Conservation (phyloP, 2,329 filamentous ascomycete species). For the Remersonia thermophila region DNA sequence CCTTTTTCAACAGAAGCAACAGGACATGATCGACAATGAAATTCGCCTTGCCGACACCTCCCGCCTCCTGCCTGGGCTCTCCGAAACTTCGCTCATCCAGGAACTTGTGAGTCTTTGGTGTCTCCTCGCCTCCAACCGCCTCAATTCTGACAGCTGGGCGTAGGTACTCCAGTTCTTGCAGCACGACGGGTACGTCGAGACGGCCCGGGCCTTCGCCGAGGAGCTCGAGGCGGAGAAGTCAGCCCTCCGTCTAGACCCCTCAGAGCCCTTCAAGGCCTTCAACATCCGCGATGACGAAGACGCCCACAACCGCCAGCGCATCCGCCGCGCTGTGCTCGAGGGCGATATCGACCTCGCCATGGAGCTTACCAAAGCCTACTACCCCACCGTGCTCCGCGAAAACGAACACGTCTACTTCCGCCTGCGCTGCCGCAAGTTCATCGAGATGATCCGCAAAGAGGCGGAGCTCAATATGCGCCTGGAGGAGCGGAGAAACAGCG, state of each 20-base stretch:
- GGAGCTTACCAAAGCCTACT: constrained; percentile 66
- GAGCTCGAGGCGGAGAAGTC: constrained; percentile 66
- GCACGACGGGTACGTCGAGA: constrained; percentile 92
- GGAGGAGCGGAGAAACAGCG: constrained; percentile 25
- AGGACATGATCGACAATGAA: constrained; percentile 17
- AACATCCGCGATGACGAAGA: constrained; percentile 72
- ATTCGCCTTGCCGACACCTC: constrained; percentile 35
- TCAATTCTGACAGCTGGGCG: background rate
- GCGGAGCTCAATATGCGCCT: constrained; percentile 48
- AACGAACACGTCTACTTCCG: constrained; percentile 82
- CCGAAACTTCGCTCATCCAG: constrained; percentile 70
- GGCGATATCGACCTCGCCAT: constrained; percentile 86
- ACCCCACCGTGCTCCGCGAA: constrained; percentile 65
- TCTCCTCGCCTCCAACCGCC: background rate
- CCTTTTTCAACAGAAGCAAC: constrained; percentile 26
- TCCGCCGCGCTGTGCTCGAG: constrained; percentile 74
- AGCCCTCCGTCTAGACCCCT: constrained; percentile 49
- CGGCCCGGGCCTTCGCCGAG: constrained; percentile 73
- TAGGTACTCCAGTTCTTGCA: constrained; percentile 72
- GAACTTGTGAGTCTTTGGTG: constrained; percentile 44
- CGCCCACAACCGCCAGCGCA: constrained; percentile 81
- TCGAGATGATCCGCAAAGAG: constrained; percentile 78
- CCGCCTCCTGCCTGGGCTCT: constrained; percentile 48
- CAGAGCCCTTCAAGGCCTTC: constrained; percentile 41
- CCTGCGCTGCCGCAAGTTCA: constrained; percentile 79